A percentile compares a stretch with the other conserved stretches of the same genome.
phyloP scores from a whole-genome alignment of 371 early-diverging fungal genomes.

The Rhizopus arrhizus region DNA sequence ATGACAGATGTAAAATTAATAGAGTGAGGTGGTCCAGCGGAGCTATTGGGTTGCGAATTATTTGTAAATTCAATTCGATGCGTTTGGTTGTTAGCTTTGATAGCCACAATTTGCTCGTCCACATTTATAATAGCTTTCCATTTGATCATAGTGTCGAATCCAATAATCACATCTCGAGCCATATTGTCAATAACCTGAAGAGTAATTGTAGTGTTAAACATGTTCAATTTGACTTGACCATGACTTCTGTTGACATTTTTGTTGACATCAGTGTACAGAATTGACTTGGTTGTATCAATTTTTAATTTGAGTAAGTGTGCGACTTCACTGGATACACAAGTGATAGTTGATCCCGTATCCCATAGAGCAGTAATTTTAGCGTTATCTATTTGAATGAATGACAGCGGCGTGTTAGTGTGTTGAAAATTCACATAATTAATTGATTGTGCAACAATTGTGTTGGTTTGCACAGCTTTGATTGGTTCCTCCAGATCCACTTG shows the following conservation, averaged over 20 bases:
- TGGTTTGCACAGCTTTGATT: too few species aligned
- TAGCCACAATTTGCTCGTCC: too few species aligned
- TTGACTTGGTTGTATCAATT: neutral
- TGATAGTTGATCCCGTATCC: conserved; percentile 12
- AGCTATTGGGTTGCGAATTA: too few species aligned
- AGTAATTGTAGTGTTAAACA: neutral
- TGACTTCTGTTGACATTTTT: conserved; percentile 1
- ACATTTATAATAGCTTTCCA: too few species aligned
- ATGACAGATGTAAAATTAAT: too few species aligned
- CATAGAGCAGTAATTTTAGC: neutral
- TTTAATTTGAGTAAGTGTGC: neutral
- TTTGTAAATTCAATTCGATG: too few species aligned
- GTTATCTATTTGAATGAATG: neutral
- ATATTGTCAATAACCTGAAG: conserved; percentile 7
- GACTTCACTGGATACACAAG: neutral
- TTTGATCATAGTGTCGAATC: too few species aligned
- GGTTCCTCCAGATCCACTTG: too few species aligned
- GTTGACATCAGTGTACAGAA: conserved; percentile 8
- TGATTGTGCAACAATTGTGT: too few species aligned
- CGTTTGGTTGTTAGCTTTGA: too few species aligned
- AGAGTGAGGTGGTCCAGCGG: too few species aligned
- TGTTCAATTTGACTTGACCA: conserved; percentile 1
- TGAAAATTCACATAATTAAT: neutral
- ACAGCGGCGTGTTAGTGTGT: neutral
- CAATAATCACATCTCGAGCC: neutral